Percentiles rank a stretch among this genome's conserved stretches.
Conservation (phyloP, 257 asterid species). For the Perilla frutescens region DNA sequence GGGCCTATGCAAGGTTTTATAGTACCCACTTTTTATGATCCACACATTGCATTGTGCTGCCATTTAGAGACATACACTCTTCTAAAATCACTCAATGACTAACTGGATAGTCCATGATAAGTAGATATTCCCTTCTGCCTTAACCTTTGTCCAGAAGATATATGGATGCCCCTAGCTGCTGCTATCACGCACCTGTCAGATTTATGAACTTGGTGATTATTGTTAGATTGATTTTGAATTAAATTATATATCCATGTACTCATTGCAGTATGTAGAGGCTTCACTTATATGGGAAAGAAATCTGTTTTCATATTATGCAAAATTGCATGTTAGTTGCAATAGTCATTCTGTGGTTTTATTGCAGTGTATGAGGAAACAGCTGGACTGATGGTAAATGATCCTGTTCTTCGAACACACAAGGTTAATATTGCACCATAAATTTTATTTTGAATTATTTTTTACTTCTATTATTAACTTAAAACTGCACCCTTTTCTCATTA, state of each 20-base stretch:
- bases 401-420: constrained; percentile 96
- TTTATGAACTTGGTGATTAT: neutral
- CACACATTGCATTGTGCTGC: constrained; percentile 13
- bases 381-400: constrained; percentile 94
- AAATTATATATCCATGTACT: neutral
- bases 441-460: constrained; percentile 12
- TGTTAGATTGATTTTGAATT: constrained; percentile 13
- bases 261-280: neutral
- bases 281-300: neutral
- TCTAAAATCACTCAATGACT: neutral
- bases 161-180: neutral
- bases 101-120: neutral
- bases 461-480: neutral
- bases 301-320: neutral
- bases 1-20: neutral
- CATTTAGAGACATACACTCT: neutral
- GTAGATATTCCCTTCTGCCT: too few species aligned
- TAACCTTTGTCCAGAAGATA: neutral
- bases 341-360: constrained; percentile 31
- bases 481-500: constrained; percentile 3
- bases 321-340: constrained; percentile 11
- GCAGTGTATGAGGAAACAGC: constrained; percentile 99
- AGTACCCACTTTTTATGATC: constrained; percentile 25
- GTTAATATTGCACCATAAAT: constrained; percentile 40
- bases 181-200: neutral